Percentiles rank a stretch among this genome's conserved stretches.
phyloP scores from a whole-genome alignment of 106 monocot genomes.

The Allium cepa region DNA sequence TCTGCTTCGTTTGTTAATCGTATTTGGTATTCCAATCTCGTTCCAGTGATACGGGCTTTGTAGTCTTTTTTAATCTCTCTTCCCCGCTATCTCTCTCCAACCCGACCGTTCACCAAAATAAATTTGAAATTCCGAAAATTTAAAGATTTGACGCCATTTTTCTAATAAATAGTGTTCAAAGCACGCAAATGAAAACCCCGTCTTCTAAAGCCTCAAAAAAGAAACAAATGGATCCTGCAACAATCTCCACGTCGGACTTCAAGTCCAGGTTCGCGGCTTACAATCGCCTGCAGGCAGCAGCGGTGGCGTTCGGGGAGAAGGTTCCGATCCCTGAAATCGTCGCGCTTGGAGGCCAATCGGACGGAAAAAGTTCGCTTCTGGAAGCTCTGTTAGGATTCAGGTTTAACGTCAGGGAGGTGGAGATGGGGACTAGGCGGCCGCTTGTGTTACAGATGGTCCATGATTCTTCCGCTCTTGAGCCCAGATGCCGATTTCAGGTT shows the following conservation, averaged over 20 bases:
- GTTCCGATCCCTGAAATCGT: slow-evolving; percentile 98
- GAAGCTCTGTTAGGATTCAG: slow-evolving; percentile 96
- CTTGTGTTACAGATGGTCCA: slow-evolving; percentile 99
- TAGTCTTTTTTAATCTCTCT: too few species aligned
- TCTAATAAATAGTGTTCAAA: too few species aligned
- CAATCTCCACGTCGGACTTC: slow-evolving; percentile 2
- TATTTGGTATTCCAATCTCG: too few species aligned
- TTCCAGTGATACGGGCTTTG: too few species aligned
- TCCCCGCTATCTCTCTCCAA: too few species aligned
- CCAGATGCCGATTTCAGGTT: slow-evolving; percentile 94
- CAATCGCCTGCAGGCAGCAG: slow-evolving; percentile 93
- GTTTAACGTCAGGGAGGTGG: slow-evolving; percentile 97
- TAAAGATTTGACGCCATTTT: too few species aligned
- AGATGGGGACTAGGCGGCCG: slow-evolving; percentile 96
- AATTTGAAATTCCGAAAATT: too few species aligned
- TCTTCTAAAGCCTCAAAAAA: too few species aligned
- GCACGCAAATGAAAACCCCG: too few species aligned
- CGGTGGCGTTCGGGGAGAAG: slow-evolving; percentile 92
- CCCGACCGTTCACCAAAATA: too few species aligned
- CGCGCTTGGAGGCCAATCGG: slow-evolving; percentile 87
- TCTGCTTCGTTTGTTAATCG: too few species aligned
- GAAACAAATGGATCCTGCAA: too few species aligned
- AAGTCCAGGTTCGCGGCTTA: slow-evolving; percentile 90
- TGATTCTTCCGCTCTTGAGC: slow-evolving; percentile 77
- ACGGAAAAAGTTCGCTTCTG: slow-evolving; percentile 94